A percentile compares a stretch with the other conserved stretches of the same genome.
Conservation (phyloP, 768 basidiomycete species). For the Psilocybe sp. region DNA sequence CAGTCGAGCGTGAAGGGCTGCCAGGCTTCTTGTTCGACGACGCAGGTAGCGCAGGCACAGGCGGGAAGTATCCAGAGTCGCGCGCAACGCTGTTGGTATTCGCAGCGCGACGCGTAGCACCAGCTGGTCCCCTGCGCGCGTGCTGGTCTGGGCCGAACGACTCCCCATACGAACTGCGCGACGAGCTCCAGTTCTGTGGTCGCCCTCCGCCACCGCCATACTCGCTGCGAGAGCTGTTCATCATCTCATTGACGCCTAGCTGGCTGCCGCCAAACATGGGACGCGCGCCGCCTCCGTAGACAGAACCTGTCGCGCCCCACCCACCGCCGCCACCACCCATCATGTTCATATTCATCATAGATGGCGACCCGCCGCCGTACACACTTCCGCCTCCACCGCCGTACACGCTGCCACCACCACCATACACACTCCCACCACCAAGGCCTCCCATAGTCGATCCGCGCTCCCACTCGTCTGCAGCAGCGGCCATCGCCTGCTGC, state of each 20-base stretch:
- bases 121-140: constrained; percentile 14
- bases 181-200: constrained; percentile 49
- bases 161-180: constrained; percentile 73
- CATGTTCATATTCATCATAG: neutral
- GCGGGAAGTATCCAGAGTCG: constrained; percentile 41
- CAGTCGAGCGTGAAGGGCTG: neutral
- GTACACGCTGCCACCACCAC: constrained; percentile 46
- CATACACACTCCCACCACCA: constrained; percentile 31
- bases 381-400: constrained; percentile 25
- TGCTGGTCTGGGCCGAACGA: constrained; percentile 41
- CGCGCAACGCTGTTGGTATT: constrained; percentile 11
- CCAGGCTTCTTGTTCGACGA: constrained; percentile 1
- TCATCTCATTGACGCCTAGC: constrained; percentile 19
- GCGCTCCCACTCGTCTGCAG: constrained; percentile 91
- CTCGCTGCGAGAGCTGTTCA: constrained; percentile 56
- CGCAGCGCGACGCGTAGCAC: constrained; percentile 14
- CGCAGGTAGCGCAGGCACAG: constrained; percentile 37
- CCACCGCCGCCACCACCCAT: constrained; percentile 11
- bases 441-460: constrained; percentile 54
- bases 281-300: constrained; percentile 46
- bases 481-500: constrained; percentile 84
- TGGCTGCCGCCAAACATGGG: constrained; percentile 53
- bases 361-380: constrained; percentile 6
- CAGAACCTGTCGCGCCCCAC: constrained; percentile 41
- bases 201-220: constrained; percentile 50